Base-by-base conservation (phyloP, 306 rosid genomes). In the Glycine tomentella region DNA sequence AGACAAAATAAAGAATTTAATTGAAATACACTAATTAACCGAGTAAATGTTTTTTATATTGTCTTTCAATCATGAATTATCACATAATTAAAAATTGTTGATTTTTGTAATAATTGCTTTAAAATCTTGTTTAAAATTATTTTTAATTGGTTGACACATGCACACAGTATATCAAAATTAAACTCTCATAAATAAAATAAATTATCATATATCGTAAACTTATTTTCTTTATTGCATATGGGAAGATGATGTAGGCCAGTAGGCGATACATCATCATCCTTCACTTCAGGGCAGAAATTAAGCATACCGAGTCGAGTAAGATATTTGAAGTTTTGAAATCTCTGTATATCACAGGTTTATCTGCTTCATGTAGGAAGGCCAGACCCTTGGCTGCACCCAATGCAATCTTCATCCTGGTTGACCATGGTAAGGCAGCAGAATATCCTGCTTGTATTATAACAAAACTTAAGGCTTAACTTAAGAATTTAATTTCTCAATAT, bases 281-380 rank as follows among this genome's bases (percentile, higher is more conserved):
- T 20, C 20, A 20, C 20, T 20, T 20, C 20, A 20, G 20, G 20
- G 20, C 20, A 20, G 20, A 20, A 13, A 15, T 68, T 68, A 55
- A 63, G 71, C 92, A 63, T 91, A 94, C 97, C 68, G 97, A 83
- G 65, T 92, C 94, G 1, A 94, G 83, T 45, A 94, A 86, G 56
- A 94, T 90, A 82, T 94, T 94, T 7, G 97, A 92, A 40, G 95
- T 84, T 79, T 94, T 92, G 61, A 92, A 94, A 80, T 94, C 98
- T 49, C 98, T 87, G 81, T 82, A 92, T 31, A 94, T 94, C 9
- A 94, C 93, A n/a, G 97, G 93, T 59, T 87, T 89, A 75, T 94
- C 91, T 16, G 84, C 84, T 83, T 87, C 94, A 31, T 94, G 97
- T 75, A 92, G 95, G 75, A 92, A 92, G 38, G 95, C 87, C 9